These are phyloP conservation scores for Ceratocystis huliohia DNA, from an alignment of 2,329 filamentous ascomycete species.

Conservation along the genomic window DNA sequence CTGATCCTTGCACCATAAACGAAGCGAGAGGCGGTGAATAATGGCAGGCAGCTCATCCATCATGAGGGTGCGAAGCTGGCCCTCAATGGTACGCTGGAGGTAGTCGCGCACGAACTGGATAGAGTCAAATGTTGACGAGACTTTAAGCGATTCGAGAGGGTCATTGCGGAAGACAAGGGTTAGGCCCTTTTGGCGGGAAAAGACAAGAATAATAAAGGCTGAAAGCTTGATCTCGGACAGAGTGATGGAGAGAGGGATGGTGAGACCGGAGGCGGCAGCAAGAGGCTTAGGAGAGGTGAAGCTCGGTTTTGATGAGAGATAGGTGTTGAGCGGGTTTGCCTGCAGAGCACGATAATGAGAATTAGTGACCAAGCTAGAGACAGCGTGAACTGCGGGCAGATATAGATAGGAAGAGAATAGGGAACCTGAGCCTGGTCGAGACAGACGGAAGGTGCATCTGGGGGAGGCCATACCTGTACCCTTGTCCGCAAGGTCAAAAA, in stretches of 20 bases:
- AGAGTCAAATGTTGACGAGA: conserved; percentile 96
- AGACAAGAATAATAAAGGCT: conserved; percentile 94
- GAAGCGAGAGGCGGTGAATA: conserved; percentile 80
- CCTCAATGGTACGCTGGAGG: conserved; percentile 89
- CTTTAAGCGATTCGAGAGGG: conserved; percentile 91
- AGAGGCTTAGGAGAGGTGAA: conserved; percentile 90
- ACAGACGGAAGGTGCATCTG: neutral
- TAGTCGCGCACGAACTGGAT: conserved; percentile 98
- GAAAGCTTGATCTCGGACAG: conserved; percentile 90
- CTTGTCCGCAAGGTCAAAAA: conserved; percentile 89
- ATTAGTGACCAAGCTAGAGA: neutral
- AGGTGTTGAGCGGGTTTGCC: conserved; percentile 95
- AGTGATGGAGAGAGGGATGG: conserved; percentile 95
- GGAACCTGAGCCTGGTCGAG: neutral
- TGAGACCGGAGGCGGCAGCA: conserved; percentile 80
- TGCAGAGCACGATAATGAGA: conserved; percentile 29
- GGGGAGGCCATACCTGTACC: conserved; percentile 55
- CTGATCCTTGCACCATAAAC: conserved; percentile 83
- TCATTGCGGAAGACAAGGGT: conserved; percentile 97
- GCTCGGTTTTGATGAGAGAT: conserved; percentile 75
- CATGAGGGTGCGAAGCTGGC: conserved; percentile 79
- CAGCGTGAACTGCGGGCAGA: neutral
- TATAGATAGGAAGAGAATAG: neutral
- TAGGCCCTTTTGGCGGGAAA: conserved; percentile 92
- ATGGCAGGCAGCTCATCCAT: conserved; percentile 97